Evolutionary conservation across 495 filamentous ascomycete genomes (phyloP), one percentile per base, ranked within the genome.

Genomic region (Podospora sp.): DNA sequence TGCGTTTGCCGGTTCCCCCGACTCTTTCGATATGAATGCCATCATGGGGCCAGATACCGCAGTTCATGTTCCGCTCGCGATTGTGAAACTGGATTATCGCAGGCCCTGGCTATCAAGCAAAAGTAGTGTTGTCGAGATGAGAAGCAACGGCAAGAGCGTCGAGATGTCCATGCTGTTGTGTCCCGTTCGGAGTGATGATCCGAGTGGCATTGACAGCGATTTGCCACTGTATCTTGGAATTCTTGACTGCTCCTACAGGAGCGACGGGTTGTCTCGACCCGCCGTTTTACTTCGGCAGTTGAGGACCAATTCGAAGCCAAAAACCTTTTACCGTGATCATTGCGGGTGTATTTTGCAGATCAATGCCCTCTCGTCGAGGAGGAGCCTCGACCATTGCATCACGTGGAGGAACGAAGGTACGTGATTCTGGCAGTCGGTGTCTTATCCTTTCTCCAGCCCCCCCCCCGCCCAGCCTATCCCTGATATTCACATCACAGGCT

Each of bases 151-250:
- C 12, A 52, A 52, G 49, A 52, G 49, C 49, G 49, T 52, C 12
- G 49, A 52, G 21, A 52, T 22, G 49, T 52, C 49, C 16, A 52
- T 52, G 49, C 49, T 22, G 49, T 52, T 52, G 49, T 52, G 49
- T 12, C 49, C 4, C 3, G 4, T 52, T 22, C 16, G 12, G 49
- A 18, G 14, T 52, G 18, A 18, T 52, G 21, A 18, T 16, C 4
- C 16, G n/a, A n/a, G n/a, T 5, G 4, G 21, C 18, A 3, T 52
- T 22, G 49, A 18, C 14, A 4, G 4, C 18, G 4, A 18, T 52
- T 52, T 33, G n/a, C n/a, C n/a, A 33, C 8, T 52, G 12, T 16
- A 52, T 52, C 4, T 52, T 22, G 49, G 49, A 3, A 52, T 52
- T 22, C 49, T 52, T 52, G 49, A 3, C 49, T 52, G 49, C 49